Evolutionary conservation across 2,329 filamentous ascomycete genomes (phyloP).

Genomic region (Aspergillus novofumigatus): DNA sequence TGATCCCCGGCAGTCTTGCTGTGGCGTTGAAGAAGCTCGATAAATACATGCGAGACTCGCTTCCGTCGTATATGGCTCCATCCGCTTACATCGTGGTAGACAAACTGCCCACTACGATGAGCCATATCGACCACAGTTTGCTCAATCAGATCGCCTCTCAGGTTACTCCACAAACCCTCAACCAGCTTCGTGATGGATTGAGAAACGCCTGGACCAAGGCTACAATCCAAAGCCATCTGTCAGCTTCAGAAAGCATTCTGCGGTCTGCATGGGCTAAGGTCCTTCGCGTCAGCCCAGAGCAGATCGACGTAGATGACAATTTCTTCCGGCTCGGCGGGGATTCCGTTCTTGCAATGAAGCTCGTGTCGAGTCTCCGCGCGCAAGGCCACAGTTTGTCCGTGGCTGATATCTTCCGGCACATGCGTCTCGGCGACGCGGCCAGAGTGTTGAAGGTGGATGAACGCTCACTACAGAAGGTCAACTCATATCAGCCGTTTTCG

Average conservation of each 20-base stretch:
- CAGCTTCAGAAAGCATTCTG: conserved; percentile 34
- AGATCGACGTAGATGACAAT: conserved; percentile 53
- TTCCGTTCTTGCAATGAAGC: conserved; percentile 57
- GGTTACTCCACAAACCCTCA: conserved; percentile 16
- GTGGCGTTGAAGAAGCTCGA: conserved; percentile 39
- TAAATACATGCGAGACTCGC: conserved; percentile 40
- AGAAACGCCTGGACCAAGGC: conserved; percentile 32
- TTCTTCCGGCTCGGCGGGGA: conserved; percentile 61
- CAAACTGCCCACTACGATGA: conserved; percentile 27
- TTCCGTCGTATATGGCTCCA: conserved; percentile 46
- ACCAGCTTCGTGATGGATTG: conserved; percentile 15
- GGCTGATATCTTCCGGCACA: conserved; percentile 47
- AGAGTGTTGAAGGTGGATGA: conserved; percentile 42
- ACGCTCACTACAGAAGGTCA: conserved; percentile 13
- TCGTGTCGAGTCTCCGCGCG: conserved; percentile 45
- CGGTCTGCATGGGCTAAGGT: conserved; percentile 29
- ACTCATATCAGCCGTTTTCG: conserved; percentile 48
- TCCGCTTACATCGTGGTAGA: conserved; percentile 42
- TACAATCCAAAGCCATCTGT: conserved; percentile 27
- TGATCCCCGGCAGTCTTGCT: conserved; percentile 29
- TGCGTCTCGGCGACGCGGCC: conserved; percentile 51
- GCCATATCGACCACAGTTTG: conserved; percentile 27
- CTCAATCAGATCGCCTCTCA: conserved; percentile 29
- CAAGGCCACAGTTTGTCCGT: conserved; percentile 45
- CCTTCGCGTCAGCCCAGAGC: conserved; percentile 24